Evolutionary conservation across 2,329 filamentous ascomycete species (phyloP).

Genomic region (Dactylellina leptospora): DNA sequence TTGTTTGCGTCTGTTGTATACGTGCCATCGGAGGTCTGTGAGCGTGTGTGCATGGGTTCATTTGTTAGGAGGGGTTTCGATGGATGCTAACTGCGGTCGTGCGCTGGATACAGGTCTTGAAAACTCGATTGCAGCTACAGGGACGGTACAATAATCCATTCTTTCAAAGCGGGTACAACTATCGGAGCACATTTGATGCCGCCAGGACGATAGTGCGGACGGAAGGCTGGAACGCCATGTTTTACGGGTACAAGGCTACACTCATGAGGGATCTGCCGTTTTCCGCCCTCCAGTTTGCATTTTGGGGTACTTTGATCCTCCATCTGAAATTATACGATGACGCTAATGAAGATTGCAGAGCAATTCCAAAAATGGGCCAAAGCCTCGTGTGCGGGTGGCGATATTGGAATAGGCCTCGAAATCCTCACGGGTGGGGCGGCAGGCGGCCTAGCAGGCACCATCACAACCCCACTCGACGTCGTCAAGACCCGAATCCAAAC

Average conservation of each 20-base stretch:
- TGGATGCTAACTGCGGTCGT: neutral
- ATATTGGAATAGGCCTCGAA: constrained; percentile 86
- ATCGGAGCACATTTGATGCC: constrained; percentile 83
- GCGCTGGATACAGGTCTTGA: constrained; percentile 69
- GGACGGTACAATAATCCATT: constrained; percentile 94
- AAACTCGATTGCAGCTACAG: constrained; percentile 94
- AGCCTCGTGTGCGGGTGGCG: constrained; percentile 74
- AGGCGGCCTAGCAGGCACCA: constrained; percentile 88
- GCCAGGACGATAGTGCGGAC: constrained; percentile 81
- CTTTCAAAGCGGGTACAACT: constrained; percentile 96
- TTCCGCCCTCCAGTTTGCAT: constrained; percentile 95
- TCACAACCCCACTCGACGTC: constrained; percentile 95
- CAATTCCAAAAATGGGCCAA: constrained; percentile 86
- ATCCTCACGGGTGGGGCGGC: constrained; percentile 88
- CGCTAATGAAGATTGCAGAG: constrained; percentile 63
- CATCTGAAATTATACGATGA: neutral
- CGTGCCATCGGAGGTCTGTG: constrained; percentile 82
- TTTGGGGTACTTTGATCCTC: constrained; percentile 68
- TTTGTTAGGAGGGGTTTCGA: neutral
- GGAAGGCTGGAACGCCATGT: constrained; percentile 86
- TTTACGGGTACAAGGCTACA: constrained; percentile 96
- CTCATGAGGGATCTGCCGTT: constrained; percentile 94
- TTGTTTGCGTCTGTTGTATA: constrained; percentile 91
- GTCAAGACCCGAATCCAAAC: constrained; percentile 98
- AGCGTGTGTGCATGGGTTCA: constrained; percentile 11